These are phyloP conservation scores for Boechera divaricarpa DNA, from an alignment of 345 rosid genomes.

Conservation along the genomic window DNA sequence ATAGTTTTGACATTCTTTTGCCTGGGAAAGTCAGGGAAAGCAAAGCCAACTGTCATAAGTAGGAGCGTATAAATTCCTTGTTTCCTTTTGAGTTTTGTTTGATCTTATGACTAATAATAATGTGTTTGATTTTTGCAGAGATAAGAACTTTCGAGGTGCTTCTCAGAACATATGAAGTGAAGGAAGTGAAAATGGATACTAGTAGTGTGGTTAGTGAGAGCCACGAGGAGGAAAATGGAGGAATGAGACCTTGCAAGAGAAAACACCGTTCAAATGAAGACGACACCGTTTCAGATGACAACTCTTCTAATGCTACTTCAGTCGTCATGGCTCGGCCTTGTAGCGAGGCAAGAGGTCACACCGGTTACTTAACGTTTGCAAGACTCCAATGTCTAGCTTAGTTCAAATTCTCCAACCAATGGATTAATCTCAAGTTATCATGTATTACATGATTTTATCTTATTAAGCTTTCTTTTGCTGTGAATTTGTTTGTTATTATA, in stretches of 20 bases:
- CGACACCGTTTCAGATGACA: constrained; percentile 33
- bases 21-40: not conserved
- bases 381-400: constrained; percentile 68
- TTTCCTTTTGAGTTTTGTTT: not conserved
- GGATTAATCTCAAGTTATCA: not conserved
- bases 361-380: constrained; percentile 93
- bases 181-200: constrained; percentile 60
- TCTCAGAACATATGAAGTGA: constrained; percentile 80
- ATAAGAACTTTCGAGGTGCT: constrained; percentile 89
- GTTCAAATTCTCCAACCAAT: constrained; percentile 11
- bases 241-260: constrained; percentile 72
- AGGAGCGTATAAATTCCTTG: not conserved
- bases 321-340: constrained; percentile 76
- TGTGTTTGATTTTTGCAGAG: constrained; percentile 52
- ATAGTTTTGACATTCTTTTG: not conserved
- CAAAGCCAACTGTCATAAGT: not conserved
- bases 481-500: constrained; percentile 15
- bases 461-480: not conserved
- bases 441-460: constrained; percentile 5
- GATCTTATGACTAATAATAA: not conserved
- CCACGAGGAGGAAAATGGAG: constrained; percentile 46
- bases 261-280: constrained; percentile 60
- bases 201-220: constrained; percentile 23
- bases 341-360: constrained; percentile 87
- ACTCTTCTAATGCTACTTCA: constrained; percentile 44